Percentiles rank a stretch among this genome's conserved stretches.
phyloP scores from a whole-genome alignment of 441 rosid genomes.

The Eugenia klotzschiana region DNA sequence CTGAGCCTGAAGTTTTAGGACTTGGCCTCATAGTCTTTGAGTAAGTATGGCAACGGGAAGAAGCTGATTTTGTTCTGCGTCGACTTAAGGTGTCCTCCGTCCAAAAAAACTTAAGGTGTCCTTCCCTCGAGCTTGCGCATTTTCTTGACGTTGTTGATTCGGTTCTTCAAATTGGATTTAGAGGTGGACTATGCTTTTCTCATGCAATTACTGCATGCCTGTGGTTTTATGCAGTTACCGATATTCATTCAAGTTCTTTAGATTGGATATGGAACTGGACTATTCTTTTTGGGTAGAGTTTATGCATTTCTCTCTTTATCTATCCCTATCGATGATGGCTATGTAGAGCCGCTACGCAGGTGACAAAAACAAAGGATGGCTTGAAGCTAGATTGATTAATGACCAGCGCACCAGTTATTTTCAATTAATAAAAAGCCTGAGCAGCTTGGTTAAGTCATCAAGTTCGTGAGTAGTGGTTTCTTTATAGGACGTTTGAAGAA shows the following conservation, averaged over 20 bases:
- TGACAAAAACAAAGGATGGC: not conserved
- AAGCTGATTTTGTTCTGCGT: not conserved
- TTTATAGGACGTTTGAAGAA: not conserved
- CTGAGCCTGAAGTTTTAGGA: not conserved
- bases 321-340: not conserved
- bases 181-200: not conserved
- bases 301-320: not conserved
- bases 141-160: not conserved
- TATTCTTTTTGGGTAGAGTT: not conserved
- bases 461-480: not conserved
- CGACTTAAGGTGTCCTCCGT: not conserved
- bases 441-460: not conserved
- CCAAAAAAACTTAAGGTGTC: not conserved
- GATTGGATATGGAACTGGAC: not conserved
- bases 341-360: not conserved
- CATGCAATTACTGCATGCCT: not conserved
- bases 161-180: not conserved
- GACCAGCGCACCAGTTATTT: not conserved
- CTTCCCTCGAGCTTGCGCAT: not conserved
- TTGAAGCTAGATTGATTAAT: not conserved
- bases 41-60: not conserved
- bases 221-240: not conserved
- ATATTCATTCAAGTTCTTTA: not conserved
- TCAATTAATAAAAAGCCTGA: not conserved
- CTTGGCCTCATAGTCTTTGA: not conserved